A percentile compares a stretch with the other conserved stretches of the same genome.
phyloP scores from a whole-genome alignment of 2,329 filamentous ascomycete genomes.

The Hypocreales sp. region DNA sequence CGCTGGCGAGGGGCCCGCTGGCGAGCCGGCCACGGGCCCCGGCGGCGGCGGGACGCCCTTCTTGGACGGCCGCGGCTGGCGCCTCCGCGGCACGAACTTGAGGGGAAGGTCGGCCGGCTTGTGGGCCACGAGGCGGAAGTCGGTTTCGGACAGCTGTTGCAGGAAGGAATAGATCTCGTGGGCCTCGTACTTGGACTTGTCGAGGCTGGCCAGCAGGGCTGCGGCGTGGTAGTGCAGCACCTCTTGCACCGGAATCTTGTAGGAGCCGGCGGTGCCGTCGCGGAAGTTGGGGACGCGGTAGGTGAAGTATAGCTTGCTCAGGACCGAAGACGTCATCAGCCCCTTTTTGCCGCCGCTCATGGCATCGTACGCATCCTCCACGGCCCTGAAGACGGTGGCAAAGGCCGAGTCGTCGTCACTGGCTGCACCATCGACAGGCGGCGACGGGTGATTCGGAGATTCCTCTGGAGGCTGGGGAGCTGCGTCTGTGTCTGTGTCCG shows the following conservation, averaged over 20 bases:
- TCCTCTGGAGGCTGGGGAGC: not conserved
- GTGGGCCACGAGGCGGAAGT: conserved; percentile 13
- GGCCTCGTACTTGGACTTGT: conserved; percentile 15
- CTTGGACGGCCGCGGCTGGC: conserved; percentile 2
- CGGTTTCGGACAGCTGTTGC: conserved; percentile 9
- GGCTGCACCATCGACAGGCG: not conserved
- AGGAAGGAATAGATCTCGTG: conserved; percentile 20
- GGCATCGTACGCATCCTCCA: conserved; percentile 9
- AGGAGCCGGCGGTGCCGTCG: conserved; percentile 13
- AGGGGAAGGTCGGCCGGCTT: conserved; percentile 14
- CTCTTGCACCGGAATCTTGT: conserved; percentile 25
- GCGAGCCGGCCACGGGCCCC: not conserved
- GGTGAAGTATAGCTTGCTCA: conserved; percentile 16
- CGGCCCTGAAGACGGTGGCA: conserved; percentile 10
- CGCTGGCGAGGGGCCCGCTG: too few relatives aligned
- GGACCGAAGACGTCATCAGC: conserved; percentile 6
- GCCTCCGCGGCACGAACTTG: conserved; percentile 9
- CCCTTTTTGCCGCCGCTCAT: conserved; percentile 8
- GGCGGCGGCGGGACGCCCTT: not conserved
- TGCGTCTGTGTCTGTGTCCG: not conserved
- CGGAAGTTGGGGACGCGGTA: conserved; percentile 15
- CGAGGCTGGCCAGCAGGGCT: conserved; percentile 20
- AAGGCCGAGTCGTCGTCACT: conserved; percentile 10
- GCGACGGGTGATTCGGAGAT: not conserved
- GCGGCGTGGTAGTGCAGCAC: conserved; percentile 28